These are phyloP conservation scores for Raffaelea deltoideospora DNA, from an alignment of 2,329 filamentous ascomycete genomes.

Conservation along the genomic window DNA sequence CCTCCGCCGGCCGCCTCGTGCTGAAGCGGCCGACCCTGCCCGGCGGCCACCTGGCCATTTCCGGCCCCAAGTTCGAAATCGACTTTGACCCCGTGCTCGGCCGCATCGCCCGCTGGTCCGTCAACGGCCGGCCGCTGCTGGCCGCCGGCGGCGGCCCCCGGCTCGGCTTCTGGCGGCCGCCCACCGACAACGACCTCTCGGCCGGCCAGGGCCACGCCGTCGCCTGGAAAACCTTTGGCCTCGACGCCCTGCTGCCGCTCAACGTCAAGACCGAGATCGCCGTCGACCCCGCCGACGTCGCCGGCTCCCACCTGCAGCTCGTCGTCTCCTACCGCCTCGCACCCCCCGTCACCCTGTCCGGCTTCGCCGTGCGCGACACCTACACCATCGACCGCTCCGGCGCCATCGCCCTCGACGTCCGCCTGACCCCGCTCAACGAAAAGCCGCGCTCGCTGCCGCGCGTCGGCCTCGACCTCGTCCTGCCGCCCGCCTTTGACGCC, in stretches of 20 bases:
- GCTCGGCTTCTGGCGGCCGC: constrained; percentile 47
- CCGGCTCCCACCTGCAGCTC: constrained; percentile 14
- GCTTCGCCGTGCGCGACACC: background rate
- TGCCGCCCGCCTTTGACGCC: background rate
- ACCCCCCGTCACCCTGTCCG: background rate
- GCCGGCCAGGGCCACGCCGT: background rate
- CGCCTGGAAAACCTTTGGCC: constrained; percentile 15
- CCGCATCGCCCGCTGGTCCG: constrained; percentile 20
- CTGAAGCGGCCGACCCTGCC: background rate
- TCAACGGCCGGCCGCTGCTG: constrained; percentile 16
- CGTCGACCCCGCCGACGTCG: background rate
- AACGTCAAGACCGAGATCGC: background rate
- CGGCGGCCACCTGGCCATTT: background rate
- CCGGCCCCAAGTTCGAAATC: background rate
- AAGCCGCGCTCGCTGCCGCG: background rate
- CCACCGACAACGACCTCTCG: constrained; percentile 22
- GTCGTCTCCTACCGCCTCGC: background rate
- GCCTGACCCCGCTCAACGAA: background rate
- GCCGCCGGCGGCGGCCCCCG: constrained; percentile 27
- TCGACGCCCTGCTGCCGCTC: too few species aligned
- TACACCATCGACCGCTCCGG: too few species aligned
- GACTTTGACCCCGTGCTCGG: background rate
- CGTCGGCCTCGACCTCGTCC: background rate
- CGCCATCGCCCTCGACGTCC: background rate
- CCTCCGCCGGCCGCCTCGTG: background rate